Evolutionary conservation across 441 rosid species (phyloP).

Genomic region (Erodium chrysanthum): DNA sequence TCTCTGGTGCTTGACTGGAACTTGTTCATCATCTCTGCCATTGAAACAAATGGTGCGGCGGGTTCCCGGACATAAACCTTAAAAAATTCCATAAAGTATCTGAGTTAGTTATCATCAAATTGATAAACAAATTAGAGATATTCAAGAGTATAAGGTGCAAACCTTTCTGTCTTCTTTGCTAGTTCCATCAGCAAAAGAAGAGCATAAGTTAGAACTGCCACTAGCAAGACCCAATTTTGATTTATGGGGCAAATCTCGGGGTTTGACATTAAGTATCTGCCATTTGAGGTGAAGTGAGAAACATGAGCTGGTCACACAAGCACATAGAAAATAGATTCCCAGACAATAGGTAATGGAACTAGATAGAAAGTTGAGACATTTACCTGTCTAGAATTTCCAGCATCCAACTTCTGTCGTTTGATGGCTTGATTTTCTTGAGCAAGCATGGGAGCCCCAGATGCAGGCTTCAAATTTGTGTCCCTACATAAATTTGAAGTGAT

Average conservation of each 20-base stretch:
- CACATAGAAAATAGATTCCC: not conserved
- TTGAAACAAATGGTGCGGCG: conserved; percentile 60
- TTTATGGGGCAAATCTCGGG: conserved; percentile 63
- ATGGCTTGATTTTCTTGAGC: conserved; percentile 86
- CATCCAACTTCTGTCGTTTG: conserved; percentile 90
- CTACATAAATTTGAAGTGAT: conserved; percentile 24
- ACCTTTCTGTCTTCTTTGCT: conserved; percentile 79
- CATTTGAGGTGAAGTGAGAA: not conserved
- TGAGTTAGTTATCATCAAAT: not conserved
- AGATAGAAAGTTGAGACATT: not conserved
- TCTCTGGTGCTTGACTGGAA: conserved; percentile 81
- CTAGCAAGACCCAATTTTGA: conserved; percentile 52
- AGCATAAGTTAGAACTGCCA: conserved; percentile 30
- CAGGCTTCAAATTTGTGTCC: conserved; percentile 24
- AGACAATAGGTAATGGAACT: not conserved
- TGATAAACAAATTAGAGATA: not conserved
- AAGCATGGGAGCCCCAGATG: conserved; percentile 38
- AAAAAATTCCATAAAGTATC: conserved; percentile 8
- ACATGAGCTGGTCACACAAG: not conserved
- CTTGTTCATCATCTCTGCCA: conserved; percentile 79
- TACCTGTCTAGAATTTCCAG: conserved; percentile 83
- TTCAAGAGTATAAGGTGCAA: not conserved
- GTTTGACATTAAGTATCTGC: conserved; percentile 76
- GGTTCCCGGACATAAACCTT: conserved; percentile 69
- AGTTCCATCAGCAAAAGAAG: conserved; percentile 33